These are phyloP conservation scores for Calonectria naviculata DNA, from an alignment of 2,329 filamentous ascomycete species.

Conservation along the genomic window DNA sequence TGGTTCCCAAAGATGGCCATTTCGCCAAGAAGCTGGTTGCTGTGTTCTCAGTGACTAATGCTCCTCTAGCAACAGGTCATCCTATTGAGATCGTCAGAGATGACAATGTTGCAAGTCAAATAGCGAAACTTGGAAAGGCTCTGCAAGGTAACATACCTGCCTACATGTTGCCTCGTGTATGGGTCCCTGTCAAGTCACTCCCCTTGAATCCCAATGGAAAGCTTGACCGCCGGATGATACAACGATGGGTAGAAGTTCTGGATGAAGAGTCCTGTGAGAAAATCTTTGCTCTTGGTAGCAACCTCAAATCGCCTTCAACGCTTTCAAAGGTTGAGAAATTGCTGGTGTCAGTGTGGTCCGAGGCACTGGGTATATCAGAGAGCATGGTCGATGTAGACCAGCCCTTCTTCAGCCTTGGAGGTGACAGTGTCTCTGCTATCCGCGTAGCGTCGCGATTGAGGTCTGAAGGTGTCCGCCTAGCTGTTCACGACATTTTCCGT, in stretches of 20 bases:
- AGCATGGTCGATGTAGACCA: not conserved
- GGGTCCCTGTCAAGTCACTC: not conserved
- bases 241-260: not conserved
- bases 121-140: not conserved
- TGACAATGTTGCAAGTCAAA: not conserved
- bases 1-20: not conserved
- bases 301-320: not conserved
- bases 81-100: not conserved
- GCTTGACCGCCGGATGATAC: not conserved
- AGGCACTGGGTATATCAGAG: not conserved
- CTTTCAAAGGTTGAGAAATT: not conserved
- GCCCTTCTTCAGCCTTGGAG: not conserved
- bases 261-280: not conserved
- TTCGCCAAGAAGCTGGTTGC: not conserved
- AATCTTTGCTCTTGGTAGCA: not conserved
- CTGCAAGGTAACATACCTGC: not conserved
- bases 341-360: not conserved
- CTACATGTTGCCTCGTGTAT: not conserved
- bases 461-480: not conserved
- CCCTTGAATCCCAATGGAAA: not conserved
- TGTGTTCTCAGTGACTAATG: not conserved
- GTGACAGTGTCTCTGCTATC: not conserved
- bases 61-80: not conserved
- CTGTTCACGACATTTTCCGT: not conserved
- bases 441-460: not conserved